A percentile compares a stretch with the other conserved stretches of the same genome.
phyloP scores from a whole-genome alignment of 495 filamentous ascomycete genomes.

The Cryomyces antarcticus region DNA sequence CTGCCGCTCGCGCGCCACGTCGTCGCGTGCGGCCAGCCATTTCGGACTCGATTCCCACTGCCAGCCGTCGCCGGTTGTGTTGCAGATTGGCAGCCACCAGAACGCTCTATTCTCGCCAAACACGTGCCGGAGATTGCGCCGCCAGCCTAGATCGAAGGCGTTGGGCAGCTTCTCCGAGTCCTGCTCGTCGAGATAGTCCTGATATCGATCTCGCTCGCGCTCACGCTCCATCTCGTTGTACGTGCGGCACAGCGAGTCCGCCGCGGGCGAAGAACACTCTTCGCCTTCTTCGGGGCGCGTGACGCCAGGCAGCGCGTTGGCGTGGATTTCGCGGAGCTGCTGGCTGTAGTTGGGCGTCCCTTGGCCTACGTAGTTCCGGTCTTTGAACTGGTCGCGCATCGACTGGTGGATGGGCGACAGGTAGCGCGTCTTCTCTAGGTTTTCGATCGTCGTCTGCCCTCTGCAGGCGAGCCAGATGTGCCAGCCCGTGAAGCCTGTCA shows the following conservation, averaged over 20 bases:
- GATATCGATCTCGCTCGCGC: conserved; percentile 54
- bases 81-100: conserved; percentile 68
- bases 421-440: conserved; percentile 83
- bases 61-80: conserved; percentile 85
- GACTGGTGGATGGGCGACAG: conserved; percentile 53
- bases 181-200: conserved; percentile 73
- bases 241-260: conserved; percentile 26
- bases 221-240: conserved; percentile 56
- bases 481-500: conserved; percentile 82
- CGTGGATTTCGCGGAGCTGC: conserved; percentile 61
- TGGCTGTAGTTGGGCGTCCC: conserved; percentile 46
- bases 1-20: not conserved
- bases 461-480: conserved; percentile 63
- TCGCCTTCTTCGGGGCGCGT: conserved; percentile 67
- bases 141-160: conserved; percentile 77
- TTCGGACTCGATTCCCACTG: conserved; percentile 59
- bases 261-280: conserved; percentile 19
- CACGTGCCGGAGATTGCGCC: conserved; percentile 58
- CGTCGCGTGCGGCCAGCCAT: conserved; percentile 17
- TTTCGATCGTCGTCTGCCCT: conserved; percentile 86
- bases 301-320: conserved; percentile 62
- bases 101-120: conserved; percentile 52
- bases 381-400: conserved; percentile 30
- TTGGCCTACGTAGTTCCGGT: conserved; percentile 18
- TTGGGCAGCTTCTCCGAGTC: conserved; percentile 72